Percentiles rank a stretch among this genome's conserved stretches.
Conservation (phyloP, 345 rosid genomes). For the Eutrema yunnanense region DNA sequence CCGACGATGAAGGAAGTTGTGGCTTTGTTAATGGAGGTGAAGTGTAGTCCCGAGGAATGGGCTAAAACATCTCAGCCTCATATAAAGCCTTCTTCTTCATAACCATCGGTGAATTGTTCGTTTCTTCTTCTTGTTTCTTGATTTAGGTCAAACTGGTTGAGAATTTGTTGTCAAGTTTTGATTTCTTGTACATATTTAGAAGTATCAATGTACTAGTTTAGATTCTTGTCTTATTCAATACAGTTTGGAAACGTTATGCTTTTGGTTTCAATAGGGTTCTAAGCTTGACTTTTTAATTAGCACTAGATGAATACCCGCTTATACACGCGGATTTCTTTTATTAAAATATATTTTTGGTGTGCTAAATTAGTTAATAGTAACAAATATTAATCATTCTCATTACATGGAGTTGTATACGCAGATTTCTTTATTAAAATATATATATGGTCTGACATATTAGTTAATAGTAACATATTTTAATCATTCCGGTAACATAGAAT, state of each 20-base stretch:
- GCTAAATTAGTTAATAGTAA: no score
- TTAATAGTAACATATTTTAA: no score
- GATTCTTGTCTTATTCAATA: background rate
- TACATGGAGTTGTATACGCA: no score
- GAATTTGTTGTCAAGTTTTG: conserved; percentile 18
- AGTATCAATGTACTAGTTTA: conserved; percentile 28
- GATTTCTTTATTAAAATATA: no score
- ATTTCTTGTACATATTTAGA: conserved; percentile 54
- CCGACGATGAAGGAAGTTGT: conserved; percentile 98
- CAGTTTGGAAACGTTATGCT: background rate
- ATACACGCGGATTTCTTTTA: no score
- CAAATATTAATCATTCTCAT: no score
- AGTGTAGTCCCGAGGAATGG: conserved; percentile 86
- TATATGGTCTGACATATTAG: no score
- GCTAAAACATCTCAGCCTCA: conserved; percentile 87
- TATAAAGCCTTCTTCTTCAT: conserved; percentile 67
- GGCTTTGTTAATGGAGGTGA: conserved; percentile 82
- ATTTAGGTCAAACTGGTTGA: conserved; percentile 3
- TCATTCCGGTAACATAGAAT: no score
- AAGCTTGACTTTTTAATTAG: background rate
- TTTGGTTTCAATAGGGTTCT: background rate
- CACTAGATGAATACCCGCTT: no score
- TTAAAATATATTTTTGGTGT: no score
- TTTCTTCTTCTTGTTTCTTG: conserved; percentile 2
- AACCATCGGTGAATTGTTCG: conserved; percentile 31